phyloP scores from a whole-genome alignment of 176 grass and related monocot species.

The Zea mays region DNA sequence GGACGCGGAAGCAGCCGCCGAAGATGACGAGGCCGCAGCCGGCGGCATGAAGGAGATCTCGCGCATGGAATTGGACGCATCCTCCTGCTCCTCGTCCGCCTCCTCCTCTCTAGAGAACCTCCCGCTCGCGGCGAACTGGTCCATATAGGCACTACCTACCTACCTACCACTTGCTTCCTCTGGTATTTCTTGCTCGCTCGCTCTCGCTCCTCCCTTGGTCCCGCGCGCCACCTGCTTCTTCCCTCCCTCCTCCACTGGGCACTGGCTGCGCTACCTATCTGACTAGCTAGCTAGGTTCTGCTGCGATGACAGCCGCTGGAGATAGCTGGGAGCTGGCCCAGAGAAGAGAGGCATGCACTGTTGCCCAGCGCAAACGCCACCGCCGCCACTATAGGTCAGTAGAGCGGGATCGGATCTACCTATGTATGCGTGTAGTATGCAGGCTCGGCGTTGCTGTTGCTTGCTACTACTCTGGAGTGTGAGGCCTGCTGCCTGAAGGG shows the following conservation, averaged over 20 bases:
- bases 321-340: not conserved
- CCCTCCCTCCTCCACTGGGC: not conserved
- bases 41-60: conserved; percentile 56
- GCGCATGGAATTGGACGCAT: conserved; percentile 27
- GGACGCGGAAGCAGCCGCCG: conserved; percentile 23
- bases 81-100: conserved; percentile 43
- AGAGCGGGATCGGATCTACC: conserved; percentile 53
- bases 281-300: not conserved
- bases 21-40: conserved; percentile 32
- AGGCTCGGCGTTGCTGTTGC: conserved; percentile 2
- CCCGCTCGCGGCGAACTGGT: conserved; percentile 37
- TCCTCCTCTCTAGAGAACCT: conserved; percentile 53
- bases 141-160: conserved; percentile 10
- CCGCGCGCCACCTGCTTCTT: not conserved
- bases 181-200: conserved; percentile 35
- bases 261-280: not conserved
- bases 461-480: conserved; percentile 35
- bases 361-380: not conserved
- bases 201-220: not conserved
- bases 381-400: conserved; percentile 38
- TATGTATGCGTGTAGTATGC: conserved; percentile 56
- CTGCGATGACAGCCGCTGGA: conserved; percentile 26
- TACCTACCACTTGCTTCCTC: not conserved
- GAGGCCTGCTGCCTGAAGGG: not conserved
- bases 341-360: conserved; percentile 31